Base-by-base conservation (phyloP, 139 green algal species). In the Chlorella sorokiniana region DNA sequence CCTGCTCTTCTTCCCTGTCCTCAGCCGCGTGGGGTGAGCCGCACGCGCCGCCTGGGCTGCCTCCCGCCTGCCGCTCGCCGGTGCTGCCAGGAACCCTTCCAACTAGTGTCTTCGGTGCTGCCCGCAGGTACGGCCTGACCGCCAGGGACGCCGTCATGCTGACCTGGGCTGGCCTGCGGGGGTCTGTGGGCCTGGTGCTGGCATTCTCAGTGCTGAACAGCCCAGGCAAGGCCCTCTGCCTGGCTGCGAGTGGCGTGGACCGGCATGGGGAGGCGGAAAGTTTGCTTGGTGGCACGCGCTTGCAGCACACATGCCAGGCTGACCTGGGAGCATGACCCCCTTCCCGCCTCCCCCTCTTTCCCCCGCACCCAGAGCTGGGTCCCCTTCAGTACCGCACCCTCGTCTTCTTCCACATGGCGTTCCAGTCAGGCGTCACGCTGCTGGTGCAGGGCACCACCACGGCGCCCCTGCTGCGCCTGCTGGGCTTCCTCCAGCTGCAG, bases 81-180 rank as follows among this genome's bases (percentile, higher is more conserved):
- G 38, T 31, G 27, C 62, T 69, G 62, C 31, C n/a, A 2, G 5
- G 22, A 11, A 10, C 61, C n/a, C 31, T 42, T 31, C 3, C 62
- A 27, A 42, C 1, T 51, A 23, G 11, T 68, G 29, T 33, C 25
- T 68, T n/a, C 59, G 40, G 1, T 64, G 85, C 10, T 86, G 48
- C 48, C 11, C 14, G 48, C 48, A 25, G 87, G 18, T 93, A 94
- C 38, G 82, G 86, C 25, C 83, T 94, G 25, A 88, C 67, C 18
- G 85, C 71, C 62, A 78, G 64, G 18, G 85, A 93, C 48, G 85
- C 73, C 4, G 4, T 90, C 9, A 81, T 95, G 0, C 71, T 92
- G 54, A 76, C 69, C 6, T 93, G 91, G 90, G 79, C 86, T 4
- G 91, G 91, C 11, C 86, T 94, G 42, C 76, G 89, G 6, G 91